phyloP scores from a whole-genome alignment of 2,329 filamentous ascomycete species.

The Paecilomyces dactylethromorphus region DNA sequence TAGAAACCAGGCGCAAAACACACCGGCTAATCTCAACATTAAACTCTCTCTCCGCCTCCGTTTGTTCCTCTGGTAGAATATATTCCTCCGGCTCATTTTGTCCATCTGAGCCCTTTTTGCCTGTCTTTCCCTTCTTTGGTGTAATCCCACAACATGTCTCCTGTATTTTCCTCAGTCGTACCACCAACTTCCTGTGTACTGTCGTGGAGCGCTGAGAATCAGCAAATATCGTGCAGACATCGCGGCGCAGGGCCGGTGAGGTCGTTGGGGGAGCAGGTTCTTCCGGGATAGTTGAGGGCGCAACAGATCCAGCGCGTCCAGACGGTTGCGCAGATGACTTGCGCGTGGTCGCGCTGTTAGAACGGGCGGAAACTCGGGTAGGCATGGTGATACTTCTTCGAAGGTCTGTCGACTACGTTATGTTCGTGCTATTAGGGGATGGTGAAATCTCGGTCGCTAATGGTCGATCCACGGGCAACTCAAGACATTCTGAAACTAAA shows the following conservation, averaged over 20 bases:
- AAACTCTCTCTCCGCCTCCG: conserved; percentile 80
- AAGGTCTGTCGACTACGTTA: conserved; percentile 1
- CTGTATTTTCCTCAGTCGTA: conserved; percentile 83
- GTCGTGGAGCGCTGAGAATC: conserved; percentile 86
- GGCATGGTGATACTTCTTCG: conserved; percentile 24
- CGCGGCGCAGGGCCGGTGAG: conserved; percentile 57
- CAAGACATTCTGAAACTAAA: neutral
- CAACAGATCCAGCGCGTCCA: conserved; percentile 65
- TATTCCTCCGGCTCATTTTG: conserved; percentile 46
- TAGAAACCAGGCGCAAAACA: conserved; percentile 70
- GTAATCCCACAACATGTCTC: conserved; percentile 66
- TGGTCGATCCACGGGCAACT: neutral
- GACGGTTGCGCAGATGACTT: conserved; percentile 56
- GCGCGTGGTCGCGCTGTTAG: conserved; percentile 28
- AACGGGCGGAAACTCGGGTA: conserved; percentile 32
- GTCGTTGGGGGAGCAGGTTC: conserved; percentile 45
- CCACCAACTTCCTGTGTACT: conserved; percentile 80
- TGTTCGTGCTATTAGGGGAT: neutral
- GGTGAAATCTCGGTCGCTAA: neutral
- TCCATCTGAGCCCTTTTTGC: conserved; percentile 39
- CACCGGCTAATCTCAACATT: conserved; percentile 80
- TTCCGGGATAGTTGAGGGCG: conserved; percentile 51
- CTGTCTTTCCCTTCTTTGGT: conserved; percentile 27
- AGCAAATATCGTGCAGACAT: conserved; percentile 65
- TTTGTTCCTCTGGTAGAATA: conserved; percentile 44